Conservation (phyloP, 1,139 yeast species). For the Nakaseomyces glabratus region DNA sequence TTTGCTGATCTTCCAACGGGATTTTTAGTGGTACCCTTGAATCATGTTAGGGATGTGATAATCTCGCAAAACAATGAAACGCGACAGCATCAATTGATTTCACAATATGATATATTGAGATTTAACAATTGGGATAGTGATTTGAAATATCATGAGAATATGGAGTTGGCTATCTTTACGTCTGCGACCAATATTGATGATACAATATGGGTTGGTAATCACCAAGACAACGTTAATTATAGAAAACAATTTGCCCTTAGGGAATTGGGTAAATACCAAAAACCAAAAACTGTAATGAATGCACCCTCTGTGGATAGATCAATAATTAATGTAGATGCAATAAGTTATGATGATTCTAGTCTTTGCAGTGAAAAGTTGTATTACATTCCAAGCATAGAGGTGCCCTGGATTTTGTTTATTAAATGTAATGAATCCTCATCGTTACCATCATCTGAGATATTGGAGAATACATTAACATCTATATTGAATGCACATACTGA, state of each 20-base stretch:
- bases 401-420: slow-evolving; percentile 37
- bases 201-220: slow-evolving; percentile 73
- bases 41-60: slow-evolving; percentile 12
- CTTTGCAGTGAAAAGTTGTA: slow-evolving; percentile 17
- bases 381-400: slow-evolving; percentile 28
- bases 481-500: not conserved
- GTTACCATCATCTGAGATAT: slow-evolving; percentile 14
- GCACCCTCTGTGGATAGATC: slow-evolving; percentile 1
- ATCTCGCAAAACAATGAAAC: slow-evolving; percentile 12
- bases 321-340: slow-evolving; percentile 10
- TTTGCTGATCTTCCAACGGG: slow-evolving; percentile 15
- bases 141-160: slow-evolving; percentile 61
- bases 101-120: slow-evolving; percentile 29
- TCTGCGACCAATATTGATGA: slow-evolving; percentile 54
- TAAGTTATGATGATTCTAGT: slow-evolving; percentile 15
- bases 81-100: slow-evolving; percentile 21
- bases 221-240: slow-evolving; percentile 37
- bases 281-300: not conserved
- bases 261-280: not conserved
- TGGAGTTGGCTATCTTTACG: slow-evolving; percentile 78
- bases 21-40: slow-evolving; percentile 25
- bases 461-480: slow-evolving; percentile 6
- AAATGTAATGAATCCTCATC: slow-evolving; percentile 47
- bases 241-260: slow-evolving; percentile 1
- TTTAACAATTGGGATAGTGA: slow-evolving; percentile 64